Base-by-base conservation (phyloP, 2,329 filamentous ascomycete species). In the Diaporthe batatas region DNA sequence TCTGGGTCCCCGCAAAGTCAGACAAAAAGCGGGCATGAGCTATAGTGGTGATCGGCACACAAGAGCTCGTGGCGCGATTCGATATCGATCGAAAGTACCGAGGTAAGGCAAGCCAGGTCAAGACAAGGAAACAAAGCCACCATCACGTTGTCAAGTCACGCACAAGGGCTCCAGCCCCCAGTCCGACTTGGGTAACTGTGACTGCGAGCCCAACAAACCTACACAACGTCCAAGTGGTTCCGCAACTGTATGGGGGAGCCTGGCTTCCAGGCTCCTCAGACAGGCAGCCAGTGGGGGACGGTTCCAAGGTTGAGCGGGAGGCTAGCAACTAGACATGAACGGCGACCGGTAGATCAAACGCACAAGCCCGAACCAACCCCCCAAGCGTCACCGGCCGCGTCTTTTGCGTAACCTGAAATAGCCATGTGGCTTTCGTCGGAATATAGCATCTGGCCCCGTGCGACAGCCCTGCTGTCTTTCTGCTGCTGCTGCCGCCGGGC, bases 361-460 rank as follows among this genome's bases (percentile, higher is more conserved):
- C 62, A 67, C 44, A 53, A 67, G 62, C 62, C 62, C 62, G 62
- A 67, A 53, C 47, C 62, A 39, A 3, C n/a, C 11, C 11, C 62
- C 47, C 32, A 65, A 53, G 62, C 62, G 62, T 53, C 62, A 65
- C 62, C 62, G 62, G 62, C 62, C 62, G 62, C 62, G 47, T 67
- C 62, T 49, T 32, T 64, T 67, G 68, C 54, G 68, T 62, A 70
- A 70, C 57, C 44, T 59, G 36, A 42, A 29, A 59, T 70, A 54
- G 55, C 68, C 68, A 70, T 70, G 55, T 70, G 68, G 68, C 68
- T 70, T 59, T 70, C 34, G 14, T 70, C 55, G 68, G 55, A 53
- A 70, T 62, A 62, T 54, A 70, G 68, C 68, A 70, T 62, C 54
- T 39, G 47, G 57, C 29, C 68, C 58, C 57, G 68, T 70, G 49